Evolutionary conservation across 352 stramenopile genomes (phyloP).

Genomic region (Globisporangium radiosum): DNA sequence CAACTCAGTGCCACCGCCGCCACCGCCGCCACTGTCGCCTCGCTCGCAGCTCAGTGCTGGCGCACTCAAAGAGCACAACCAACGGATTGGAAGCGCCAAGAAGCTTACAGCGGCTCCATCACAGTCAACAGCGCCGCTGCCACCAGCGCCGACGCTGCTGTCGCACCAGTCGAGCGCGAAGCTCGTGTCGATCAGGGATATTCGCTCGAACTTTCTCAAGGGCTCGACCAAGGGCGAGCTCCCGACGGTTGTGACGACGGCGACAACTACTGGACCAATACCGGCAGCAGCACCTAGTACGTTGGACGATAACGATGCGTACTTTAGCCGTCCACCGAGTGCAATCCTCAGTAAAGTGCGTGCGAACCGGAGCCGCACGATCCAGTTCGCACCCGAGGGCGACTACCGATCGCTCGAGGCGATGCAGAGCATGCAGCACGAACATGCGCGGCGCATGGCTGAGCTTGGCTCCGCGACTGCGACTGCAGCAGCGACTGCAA

Average conservation of each 20-base stretch:
- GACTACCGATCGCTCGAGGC: constrained; percentile 26
- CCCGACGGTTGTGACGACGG: neutral
- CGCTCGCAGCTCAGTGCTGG: constrained; percentile 5
- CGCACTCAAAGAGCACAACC: constrained; percentile 6
- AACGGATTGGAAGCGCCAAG: constrained; percentile 6
- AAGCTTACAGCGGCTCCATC: no score
- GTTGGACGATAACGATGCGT: constrained; percentile 10
- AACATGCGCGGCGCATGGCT: constrained; percentile 37
- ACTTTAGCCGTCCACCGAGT: constrained; percentile 26
- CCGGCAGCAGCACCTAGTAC: neutral
- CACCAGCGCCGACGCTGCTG: neutral
- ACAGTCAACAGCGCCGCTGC: neutral
- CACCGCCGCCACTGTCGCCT: constrained; percentile 1
- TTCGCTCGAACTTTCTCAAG: constrained; percentile 16
- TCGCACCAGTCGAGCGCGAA: constrained; percentile 17
- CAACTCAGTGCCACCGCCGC: neutral
- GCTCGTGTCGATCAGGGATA: constrained; percentile 34
- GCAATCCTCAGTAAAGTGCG: constrained; percentile 39
- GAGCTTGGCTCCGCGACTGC: constrained; percentile 13
- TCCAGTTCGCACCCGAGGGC: constrained; percentile 28
- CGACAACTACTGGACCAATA: neutral
- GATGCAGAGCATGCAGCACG: constrained; percentile 29
- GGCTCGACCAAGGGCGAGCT: constrained; percentile 11
- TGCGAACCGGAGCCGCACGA: constrained; percentile 34
- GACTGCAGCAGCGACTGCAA: neutral